Evolutionary conservation across 2,329 filamentous ascomycete species (phyloP).

Genomic region (Davidsoniella virescens): DNA sequence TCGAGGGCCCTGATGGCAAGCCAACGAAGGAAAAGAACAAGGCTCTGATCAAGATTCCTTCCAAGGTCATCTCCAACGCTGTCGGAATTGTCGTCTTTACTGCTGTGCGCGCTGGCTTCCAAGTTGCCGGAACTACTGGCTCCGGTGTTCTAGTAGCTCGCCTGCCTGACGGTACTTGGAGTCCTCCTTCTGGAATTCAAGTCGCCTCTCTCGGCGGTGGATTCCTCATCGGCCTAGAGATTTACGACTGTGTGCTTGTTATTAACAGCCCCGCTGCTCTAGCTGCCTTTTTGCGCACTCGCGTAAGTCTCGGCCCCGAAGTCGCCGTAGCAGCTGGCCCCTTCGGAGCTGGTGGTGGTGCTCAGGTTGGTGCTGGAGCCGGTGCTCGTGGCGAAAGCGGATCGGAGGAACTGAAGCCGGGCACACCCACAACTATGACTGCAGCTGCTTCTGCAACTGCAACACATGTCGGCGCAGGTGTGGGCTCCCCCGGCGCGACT

Average conservation of each 20-base stretch:
- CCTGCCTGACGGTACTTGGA: slow-evolving; percentile 52
- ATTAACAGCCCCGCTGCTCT: slow-evolving; percentile 67
- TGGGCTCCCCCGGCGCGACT: background rate
- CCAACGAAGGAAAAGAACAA: slow-evolving; percentile 26
- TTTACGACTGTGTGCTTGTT: slow-evolving; percentile 78
- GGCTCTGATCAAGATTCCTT: slow-evolving; percentile 37
- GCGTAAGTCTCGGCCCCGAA: slow-evolving; percentile 64
- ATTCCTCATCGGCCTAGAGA: slow-evolving; percentile 67
- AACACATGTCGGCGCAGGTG: background rate
- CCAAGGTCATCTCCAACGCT: slow-evolving; percentile 45
- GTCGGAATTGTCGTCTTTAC: slow-evolving; percentile 59
- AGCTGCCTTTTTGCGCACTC: slow-evolving; percentile 57
- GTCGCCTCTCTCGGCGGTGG: slow-evolving; percentile 66
- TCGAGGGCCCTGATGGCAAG: slow-evolving; percentile 18
- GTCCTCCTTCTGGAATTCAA: slow-evolving; percentile 66
- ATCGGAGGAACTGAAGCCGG: slow-evolving; percentile 6
- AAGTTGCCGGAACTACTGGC: slow-evolving; percentile 49
- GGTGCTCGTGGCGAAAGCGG: slow-evolving; percentile 2
- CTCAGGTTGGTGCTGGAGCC: slow-evolving; percentile 37
- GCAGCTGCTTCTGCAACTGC: background rate
- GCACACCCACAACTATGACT: background rate
- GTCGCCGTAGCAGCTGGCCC: slow-evolving; percentile 57
- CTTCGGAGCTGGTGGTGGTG: slow-evolving; percentile 53
- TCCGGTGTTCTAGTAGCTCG: slow-evolving; percentile 49
- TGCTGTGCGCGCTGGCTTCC: slow-evolving; percentile 49